Evolutionary conservation across 2,329 filamentous ascomycete species (phyloP).

Genomic region (Trichoderma guizhouense): DNA sequence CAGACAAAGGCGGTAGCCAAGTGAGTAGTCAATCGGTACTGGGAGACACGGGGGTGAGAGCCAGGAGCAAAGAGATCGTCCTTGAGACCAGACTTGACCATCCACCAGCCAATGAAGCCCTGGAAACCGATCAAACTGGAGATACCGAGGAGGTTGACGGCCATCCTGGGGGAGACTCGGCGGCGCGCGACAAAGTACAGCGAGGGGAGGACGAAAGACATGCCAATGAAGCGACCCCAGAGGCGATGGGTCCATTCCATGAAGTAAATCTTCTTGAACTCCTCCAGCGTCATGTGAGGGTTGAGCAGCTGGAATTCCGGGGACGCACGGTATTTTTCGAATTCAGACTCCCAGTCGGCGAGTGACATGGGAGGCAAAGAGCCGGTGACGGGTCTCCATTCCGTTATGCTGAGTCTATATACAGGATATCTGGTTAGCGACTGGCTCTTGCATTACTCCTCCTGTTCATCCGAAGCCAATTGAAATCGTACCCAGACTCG

Average conservation of each 20-base stretch:
- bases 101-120: slow-evolving; percentile 97
- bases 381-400: slow-evolving; percentile 96
- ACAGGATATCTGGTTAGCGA: not conserved
- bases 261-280: slow-evolving; percentile 99
- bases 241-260: slow-evolving; percentile 98
- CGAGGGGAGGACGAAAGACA: slow-evolving; percentile 85
- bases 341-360: slow-evolving; percentile 87
- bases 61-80: slow-evolving; percentile 93
- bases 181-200: slow-evolving; percentile 81
- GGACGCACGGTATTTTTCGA: slow-evolving; percentile 85
- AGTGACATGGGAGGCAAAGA: slow-evolving; percentile 76
- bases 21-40: slow-evolving; percentile 89
- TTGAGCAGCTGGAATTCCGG: slow-evolving; percentile 93
- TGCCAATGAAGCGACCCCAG: slow-evolving; percentile 88
- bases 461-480: too few relatives aligned
- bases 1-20: slow-evolving; percentile 87
- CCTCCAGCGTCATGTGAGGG: slow-evolving; percentile 83
- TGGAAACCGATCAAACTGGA: slow-evolving; percentile 89
- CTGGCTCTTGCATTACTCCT: not conserved
- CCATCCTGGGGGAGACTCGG: slow-evolving; percentile 75
- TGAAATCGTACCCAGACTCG: slow-evolving; percentile 76
- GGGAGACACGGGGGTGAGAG: slow-evolving; percentile 85
- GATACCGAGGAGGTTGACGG: slow-evolving; percentile 74
- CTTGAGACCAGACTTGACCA: slow-evolving; percentile 95
- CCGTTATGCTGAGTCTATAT: slow-evolving; percentile 85